phyloP scores from a whole-genome alignment of 179 eudicot species.

The Drosera spatulata region DNA sequence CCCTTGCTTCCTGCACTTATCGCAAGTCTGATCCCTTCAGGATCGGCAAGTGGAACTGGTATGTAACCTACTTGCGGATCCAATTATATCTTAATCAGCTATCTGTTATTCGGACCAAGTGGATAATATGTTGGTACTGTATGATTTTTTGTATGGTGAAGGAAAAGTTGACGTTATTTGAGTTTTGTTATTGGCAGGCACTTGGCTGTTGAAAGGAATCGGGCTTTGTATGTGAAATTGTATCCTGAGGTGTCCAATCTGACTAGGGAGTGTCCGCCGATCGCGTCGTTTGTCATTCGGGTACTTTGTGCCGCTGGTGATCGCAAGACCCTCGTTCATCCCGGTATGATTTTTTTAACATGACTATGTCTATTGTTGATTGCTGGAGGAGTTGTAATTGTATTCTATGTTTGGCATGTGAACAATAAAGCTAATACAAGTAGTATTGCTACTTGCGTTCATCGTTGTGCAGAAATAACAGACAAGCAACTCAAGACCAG shows the following conservation, averaged over 20 bases:
- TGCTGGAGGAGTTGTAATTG: too few relatives aligned
- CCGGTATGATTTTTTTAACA: conserved; percentile 14
- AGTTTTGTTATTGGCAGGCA: conserved; percentile 38
- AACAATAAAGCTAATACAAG: too few relatives aligned
- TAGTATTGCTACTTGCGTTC: too few relatives aligned
- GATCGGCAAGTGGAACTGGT: conserved; percentile 91
- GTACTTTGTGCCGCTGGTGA: conserved; percentile 44
- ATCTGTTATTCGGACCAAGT: too few relatives aligned
- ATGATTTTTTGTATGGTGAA: background rate
- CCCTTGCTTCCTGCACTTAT: conserved; percentile 55
- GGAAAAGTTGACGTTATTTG: background rate
- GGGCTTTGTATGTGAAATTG: conserved; percentile 48
- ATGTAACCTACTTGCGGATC: too few relatives aligned
- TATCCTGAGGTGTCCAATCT: conserved; percentile 69
- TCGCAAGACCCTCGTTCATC: conserved; percentile 67
- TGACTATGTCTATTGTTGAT: too few relatives aligned
- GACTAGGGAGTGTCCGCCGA: conserved; percentile 63
- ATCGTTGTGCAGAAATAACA: conserved; percentile 36
- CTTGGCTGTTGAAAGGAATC: conserved; percentile 68
- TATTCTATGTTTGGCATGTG: too few relatives aligned
- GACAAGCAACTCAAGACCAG: conserved; percentile 62
- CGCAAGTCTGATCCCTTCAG: conserved; percentile 87
- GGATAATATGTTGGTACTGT: background rate
- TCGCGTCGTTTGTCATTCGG: conserved; percentile 71
- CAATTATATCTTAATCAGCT: too few relatives aligned